A percentile compares a stretch with the other conserved stretches of the same genome.
These are phyloP conservation scores for Beauveria scarabaeidicola DNA, from an alignment of 2,329 filamentous ascomycete species.

Conservation along the genomic window DNA sequence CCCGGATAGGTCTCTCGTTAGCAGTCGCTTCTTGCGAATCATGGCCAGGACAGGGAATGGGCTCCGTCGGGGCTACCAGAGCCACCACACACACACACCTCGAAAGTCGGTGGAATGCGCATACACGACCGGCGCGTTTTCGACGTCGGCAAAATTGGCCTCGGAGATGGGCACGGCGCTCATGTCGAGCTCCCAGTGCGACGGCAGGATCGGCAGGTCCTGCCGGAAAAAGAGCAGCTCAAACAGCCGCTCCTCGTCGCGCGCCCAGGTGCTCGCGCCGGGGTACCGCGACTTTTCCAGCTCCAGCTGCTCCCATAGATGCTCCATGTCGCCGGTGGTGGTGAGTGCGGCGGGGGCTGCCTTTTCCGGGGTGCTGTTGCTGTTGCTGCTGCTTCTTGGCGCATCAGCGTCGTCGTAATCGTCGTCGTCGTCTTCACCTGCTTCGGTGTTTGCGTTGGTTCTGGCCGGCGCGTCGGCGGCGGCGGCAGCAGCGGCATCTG, in stretches of 20 bases:
- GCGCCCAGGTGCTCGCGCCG: constrained; percentile 40
- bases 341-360: background rate
- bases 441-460: background rate
- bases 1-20: background rate
- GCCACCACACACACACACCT: constrained; percentile 19
- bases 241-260: constrained; percentile 38
- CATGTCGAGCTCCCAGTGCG: constrained; percentile 33
- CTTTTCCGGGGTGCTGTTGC: background rate
- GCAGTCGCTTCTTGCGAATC: background rate
- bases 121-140: constrained; percentile 29
- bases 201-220: constrained; percentile 31
- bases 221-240: constrained; percentile 34
- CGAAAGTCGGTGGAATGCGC: constrained; percentile 28
- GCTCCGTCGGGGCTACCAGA: no score
- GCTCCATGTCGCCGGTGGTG: constrained; percentile 24
- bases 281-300: constrained; percentile 33
- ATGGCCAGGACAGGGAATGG: no score
- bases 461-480: background rate
- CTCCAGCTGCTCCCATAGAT: constrained; percentile 30
- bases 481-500: background rate
- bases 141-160: constrained; percentile 25
- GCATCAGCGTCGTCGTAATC: background rate
- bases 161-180: constrained; percentile 31
- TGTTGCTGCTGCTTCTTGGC: background rate
- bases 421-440: background rate